Conservation (phyloP, 495 filamentous ascomycete species). For the Podospora pseudopauciseta region DNA sequence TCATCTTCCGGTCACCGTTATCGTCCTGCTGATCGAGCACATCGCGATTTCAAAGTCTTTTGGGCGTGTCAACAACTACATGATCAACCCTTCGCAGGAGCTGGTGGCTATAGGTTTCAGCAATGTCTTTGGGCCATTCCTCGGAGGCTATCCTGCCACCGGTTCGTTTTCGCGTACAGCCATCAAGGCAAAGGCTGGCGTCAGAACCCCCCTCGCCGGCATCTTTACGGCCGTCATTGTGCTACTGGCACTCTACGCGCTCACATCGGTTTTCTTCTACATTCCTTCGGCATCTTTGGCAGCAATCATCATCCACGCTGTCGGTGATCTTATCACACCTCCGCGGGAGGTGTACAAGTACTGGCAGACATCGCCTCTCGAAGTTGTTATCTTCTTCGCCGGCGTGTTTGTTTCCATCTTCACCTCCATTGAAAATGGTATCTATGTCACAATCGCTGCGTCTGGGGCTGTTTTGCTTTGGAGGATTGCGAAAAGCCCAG, state of each 20-base stretch:
- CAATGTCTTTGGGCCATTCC: slow-evolving; percentile 51
- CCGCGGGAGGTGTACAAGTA: slow-evolving; percentile 47
- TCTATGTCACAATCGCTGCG: slow-evolving; percentile 46
- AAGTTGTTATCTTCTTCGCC: slow-evolving; percentile 51
- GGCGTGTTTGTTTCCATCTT: slow-evolving; percentile 52
- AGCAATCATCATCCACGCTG: slow-evolving; percentile 53
- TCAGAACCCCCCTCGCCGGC: slow-evolving; percentile 51
- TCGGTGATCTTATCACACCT: slow-evolving; percentile 49
- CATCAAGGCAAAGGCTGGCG: slow-evolving; percentile 50
- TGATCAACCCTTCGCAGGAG: slow-evolving; percentile 53
- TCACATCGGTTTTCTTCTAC: slow-evolving; percentile 51
- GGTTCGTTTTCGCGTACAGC: slow-evolving; percentile 52
- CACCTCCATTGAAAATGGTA: slow-evolving; percentile 50
- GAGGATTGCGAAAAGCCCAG: slow-evolving; percentile 45
- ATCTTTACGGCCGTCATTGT: slow-evolving; percentile 51
- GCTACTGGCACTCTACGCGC: slow-evolving; percentile 50
- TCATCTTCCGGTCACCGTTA: slow-evolving; percentile 40
- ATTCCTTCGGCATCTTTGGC: slow-evolving; percentile 46
- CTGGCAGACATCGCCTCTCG: slow-evolving; percentile 50
- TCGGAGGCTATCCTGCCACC: slow-evolving; percentile 51
- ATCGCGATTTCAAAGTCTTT: slow-evolving; percentile 55
- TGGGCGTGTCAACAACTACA: slow-evolving; percentile 53
- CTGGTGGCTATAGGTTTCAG: slow-evolving; percentile 52
- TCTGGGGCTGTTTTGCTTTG: slow-evolving; percentile 45
- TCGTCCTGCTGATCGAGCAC: slow-evolving; percentile 53